These are phyloP conservation scores for Fusarium sambucinum DNA, from an alignment of 2,329 filamentous ascomycete genomes.

Conservation along the genomic window DNA sequence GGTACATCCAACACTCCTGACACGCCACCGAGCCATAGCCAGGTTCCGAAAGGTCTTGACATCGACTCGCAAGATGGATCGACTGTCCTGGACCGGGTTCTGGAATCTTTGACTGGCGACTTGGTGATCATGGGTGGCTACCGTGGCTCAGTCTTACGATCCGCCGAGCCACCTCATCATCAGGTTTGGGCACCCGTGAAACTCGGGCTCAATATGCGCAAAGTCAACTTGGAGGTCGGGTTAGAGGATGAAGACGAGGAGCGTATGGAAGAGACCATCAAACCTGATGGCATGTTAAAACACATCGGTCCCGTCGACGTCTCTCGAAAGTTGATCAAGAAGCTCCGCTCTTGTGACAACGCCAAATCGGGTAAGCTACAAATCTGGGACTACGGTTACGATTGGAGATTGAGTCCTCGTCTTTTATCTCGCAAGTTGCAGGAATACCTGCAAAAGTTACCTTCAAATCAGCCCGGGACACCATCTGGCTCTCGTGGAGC, in stretches of 20 bases:
- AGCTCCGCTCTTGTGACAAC: conserved; percentile 80
- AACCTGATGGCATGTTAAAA: conserved; percentile 88
- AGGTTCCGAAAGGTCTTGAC: conserved; percentile 32
- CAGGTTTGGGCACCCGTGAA: conserved; percentile 96
- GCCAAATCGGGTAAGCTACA: conserved; percentile 76
- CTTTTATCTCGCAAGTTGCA: conserved; percentile 79
- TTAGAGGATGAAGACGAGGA: conserved; percentile 85
- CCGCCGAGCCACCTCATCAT: conserved; percentile 82
- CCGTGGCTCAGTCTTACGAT: conserved; percentile 88
- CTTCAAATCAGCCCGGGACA: conserved; percentile 74
- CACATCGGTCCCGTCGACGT: conserved; percentile 94
- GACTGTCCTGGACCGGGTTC: conserved; percentile 62
- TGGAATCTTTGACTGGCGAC: conserved; percentile 82
- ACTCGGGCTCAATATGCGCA: conserved; percentile 89
- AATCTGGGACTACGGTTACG: conserved; percentile 92
- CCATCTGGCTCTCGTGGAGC: conserved; percentile 73
- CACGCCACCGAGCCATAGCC: conserved; percentile 44
- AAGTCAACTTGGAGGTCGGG: conserved; percentile 90
- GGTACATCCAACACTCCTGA: conserved; percentile 50
- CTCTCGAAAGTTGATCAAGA: conserved; percentile 82
- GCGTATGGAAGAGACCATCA: conserved; percentile 83
- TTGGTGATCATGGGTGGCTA: conserved; percentile 92
- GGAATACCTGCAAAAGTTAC: conserved; percentile 77
- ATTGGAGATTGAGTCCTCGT: conserved; percentile 90
- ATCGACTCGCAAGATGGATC: conserved; percentile 37